phyloP scores from a whole-genome alignment of 306 rosid genomes.

The Corylus heterophylla region DNA sequence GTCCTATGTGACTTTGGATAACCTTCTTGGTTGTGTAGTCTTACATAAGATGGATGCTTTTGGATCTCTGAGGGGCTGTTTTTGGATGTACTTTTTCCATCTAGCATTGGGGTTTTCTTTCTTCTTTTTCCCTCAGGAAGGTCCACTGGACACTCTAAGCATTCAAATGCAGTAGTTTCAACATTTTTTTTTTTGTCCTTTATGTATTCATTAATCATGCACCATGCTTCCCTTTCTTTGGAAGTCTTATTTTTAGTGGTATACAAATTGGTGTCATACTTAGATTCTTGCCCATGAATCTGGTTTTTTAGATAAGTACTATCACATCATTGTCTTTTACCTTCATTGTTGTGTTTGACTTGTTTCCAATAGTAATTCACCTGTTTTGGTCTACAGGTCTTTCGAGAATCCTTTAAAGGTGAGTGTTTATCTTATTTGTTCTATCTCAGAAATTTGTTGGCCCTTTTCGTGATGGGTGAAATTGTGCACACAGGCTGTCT shows the following conservation, averaged over 20 bases:
- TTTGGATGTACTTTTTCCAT: background rate
- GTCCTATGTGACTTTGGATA: background rate
- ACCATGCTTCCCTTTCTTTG: constrained; percentile 6
- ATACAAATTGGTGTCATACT: constrained; percentile 8
- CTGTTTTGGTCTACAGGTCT: constrained; percentile 59
- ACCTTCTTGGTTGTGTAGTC: background rate
- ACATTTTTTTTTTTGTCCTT: constrained; percentile 6
- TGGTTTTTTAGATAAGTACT: constrained; percentile 14
- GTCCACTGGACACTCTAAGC: background rate
- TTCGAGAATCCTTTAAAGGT: constrained; percentile 84
- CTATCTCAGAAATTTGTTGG: constrained; percentile 20
- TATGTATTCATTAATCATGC: constrained; percentile 7
- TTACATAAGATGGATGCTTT: background rate
- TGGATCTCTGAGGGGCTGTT: background rate
- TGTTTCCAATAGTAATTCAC: constrained; percentile 9
- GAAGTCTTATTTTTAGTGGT: background rate
- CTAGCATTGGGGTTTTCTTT: background rate
- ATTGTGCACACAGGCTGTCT: constrained; percentile 27
- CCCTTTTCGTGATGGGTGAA: constrained; percentile 32
- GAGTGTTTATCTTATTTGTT: constrained; percentile 39
- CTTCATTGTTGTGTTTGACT: constrained; percentile 26
- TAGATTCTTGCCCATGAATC: constrained; percentile 8
- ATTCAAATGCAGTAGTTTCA: constrained; percentile 16
- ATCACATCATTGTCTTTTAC: constrained; percentile 20
- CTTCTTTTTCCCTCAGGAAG: background rate